Evolutionary conservation across 2,329 filamentous ascomycete genomes (phyloP), one percentile per base, ranked within the genome.

Genomic region (Trichophyton rubrum): DNA sequence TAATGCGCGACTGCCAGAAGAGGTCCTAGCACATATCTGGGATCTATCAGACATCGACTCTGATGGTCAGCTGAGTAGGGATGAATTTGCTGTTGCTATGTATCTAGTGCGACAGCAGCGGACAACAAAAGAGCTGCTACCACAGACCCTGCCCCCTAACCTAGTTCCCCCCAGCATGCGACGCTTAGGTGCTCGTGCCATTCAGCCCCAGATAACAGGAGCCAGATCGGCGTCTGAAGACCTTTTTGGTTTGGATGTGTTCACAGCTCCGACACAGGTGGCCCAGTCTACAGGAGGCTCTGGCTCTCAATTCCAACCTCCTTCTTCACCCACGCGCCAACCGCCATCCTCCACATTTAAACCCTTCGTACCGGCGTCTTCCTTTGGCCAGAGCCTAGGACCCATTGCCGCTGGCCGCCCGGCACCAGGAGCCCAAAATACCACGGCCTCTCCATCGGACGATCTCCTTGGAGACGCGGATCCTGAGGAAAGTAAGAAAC

Each of bases 71-170:
- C 78, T 99, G 61, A 90, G 82, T 55, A 85, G 84, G 67, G 93
- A 99, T 66, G 91, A 96, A 68, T 99, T 99, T 70, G 90, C 93
- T 0, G 90, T 99, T 55, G 92, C 93, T 59, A 96, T 99, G 91
- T 95, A 95, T 71, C 80, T 99, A 58, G 96, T 99, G 67, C 84
- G 91, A 63, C 89, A 95, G 71, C 91, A 96, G 72, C 83, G 91
- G 59, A 87, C 82, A 65, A 87, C 85, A 64, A 84, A 84, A 61
- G 84, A 86, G 60, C 77, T 83, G 30, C 74, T 97, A 35, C 93
- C 93, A 1, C 78, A 86, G 22, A 81, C 83, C n/a, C 77, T 99
- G 47, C 91, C 92, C 8, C 78, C 85, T 0, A 91, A 87, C 66
- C 78, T 97, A 43, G 82, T 97, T 33, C 93, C 93, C 11, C 93